Percentiles rank a stretch among this genome's conserved stretches.
Evolutionary conservation across 1,284 basidiomycete genomes (phyloP).

Genomic region (Peniophora sp.): DNA sequence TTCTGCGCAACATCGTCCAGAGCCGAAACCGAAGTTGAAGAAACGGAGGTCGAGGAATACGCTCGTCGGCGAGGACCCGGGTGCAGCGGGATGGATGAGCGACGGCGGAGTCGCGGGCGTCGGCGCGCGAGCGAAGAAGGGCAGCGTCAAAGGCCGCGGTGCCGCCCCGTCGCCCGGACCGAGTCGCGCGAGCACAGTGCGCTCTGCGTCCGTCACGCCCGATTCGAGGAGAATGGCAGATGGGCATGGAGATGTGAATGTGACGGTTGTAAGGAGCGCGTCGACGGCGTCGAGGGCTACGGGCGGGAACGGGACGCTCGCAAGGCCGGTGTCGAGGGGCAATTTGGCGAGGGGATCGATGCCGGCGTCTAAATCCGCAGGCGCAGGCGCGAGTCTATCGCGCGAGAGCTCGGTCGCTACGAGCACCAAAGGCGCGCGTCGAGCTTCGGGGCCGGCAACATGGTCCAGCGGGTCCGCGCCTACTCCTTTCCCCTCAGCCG

Average conservation of each 20-base stretch:
- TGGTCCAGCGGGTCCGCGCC: not conserved
- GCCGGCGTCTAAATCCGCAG: not conserved
- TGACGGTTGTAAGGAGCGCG: not conserved
- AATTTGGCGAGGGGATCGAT: no score
- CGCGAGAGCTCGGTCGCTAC: not conserved
- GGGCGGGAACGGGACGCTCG: not conserved
- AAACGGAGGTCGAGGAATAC: conserved; percentile 16
- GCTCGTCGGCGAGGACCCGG: conserved; percentile 11
- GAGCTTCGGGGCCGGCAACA: not conserved
- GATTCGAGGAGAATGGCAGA: not conserved
- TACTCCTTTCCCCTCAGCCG: not conserved
- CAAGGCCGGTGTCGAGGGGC: no score
- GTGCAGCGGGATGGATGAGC: conserved; percentile 20
- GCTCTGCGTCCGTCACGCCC: conserved; percentile 6
- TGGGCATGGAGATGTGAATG: not conserved
- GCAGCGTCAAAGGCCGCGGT: conserved; percentile 4
- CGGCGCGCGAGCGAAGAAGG: conserved; percentile 11
- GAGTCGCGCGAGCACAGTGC: not conserved
- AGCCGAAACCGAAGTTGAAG: conserved; percentile 11
- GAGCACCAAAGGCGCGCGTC: not conserved
- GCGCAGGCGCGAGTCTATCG: not conserved
- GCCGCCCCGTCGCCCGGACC: not conserved
- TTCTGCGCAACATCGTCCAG: not conserved
- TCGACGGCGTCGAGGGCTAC: not conserved
- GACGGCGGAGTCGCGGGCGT: conserved; percentile 17